Base-by-base conservation (phyloP, 2,329 filamentous ascomycete genomes). In the Fusarium humuli region DNA sequence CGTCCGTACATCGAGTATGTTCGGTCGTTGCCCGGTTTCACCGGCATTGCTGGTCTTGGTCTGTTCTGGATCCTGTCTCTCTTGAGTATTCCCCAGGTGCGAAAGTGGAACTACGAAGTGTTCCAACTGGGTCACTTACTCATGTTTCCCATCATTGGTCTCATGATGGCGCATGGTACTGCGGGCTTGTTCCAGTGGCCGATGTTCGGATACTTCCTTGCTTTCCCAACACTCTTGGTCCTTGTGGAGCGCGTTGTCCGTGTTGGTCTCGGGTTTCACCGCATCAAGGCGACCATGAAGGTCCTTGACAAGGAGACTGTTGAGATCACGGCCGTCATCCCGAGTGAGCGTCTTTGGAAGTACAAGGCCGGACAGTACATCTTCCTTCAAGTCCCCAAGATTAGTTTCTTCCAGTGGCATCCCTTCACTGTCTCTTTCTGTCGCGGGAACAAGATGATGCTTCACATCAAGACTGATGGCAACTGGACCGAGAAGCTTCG, bases 381-480 rank as follows among this genome's bases (percentile, higher is more conserved):
- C 16, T 84, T 89, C 47, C 77, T 88, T 0, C 86, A 88, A 67
- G 84, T 88, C 0, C 87, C 86, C 0, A 66, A 79, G 30, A 75
- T 88, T 23, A 87, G 85, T 40, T 77, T 81, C 52, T 88, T 86
- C 61, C 86, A 88, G 69, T 89, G 86, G 86, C 86, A 89, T 59
- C 87, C 86, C 0, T 89, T 89, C 68, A 88, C 87, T 0, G 84
- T 89, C 1, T 88, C 87, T 0, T 83, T 84, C 4, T 88, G 86
- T 67, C 80, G 82, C 16, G 85, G 83, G 0, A 83, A 84, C 27
- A 80, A 82, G 32, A 82, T 89, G 77, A 83, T 84, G 73, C 74
- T 89, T 1, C 86, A 88, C 69, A 87, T 89, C 79, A 88, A 88
- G 73, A 85, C 84, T 5, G 85, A 88, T 47, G 87, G 87, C 0